Percentiles rank a stretch among this genome's conserved stretches.
phyloP scores from a whole-genome alignment of 805 yeast species.

The Torulaspora quercuum region DNA sequence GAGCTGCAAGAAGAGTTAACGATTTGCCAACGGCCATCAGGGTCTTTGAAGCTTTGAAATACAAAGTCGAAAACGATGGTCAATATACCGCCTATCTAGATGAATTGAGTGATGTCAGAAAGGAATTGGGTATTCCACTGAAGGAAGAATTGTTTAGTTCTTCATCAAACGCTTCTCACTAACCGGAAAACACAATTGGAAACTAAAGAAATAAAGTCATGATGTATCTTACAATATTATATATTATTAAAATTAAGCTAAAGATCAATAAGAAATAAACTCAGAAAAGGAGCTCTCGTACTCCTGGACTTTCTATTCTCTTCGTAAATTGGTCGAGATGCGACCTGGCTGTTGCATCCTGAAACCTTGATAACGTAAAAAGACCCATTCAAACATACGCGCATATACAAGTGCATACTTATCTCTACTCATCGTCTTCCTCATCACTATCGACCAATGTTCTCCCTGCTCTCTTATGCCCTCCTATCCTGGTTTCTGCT shows the following conservation, averaged over 20 bases:
- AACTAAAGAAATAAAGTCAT: constrained; percentile 2
- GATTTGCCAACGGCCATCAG: constrained; percentile 98
- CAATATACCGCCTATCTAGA: constrained; percentile 96
- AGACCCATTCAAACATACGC: too few relatives aligned
- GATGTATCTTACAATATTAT: constrained; percentile 6
- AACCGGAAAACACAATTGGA: not conserved
- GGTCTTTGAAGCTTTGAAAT: constrained; percentile 94
- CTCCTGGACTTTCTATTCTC: too few relatives aligned
- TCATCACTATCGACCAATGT: constrained; percentile 26
- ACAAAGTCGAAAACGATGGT: constrained; percentile 90
- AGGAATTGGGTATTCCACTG: constrained; percentile 88
- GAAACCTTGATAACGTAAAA: too few relatives aligned
- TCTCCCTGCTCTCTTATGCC: constrained; percentile 21
- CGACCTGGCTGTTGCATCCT: too few relatives aligned
- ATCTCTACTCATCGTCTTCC: constrained; percentile 17
- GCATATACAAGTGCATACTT: constrained; percentile 6
- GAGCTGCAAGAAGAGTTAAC: constrained; percentile 98
- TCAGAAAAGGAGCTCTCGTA: too few relatives aligned
- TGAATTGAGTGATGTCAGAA: constrained; percentile 86
- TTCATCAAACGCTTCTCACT: constrained; percentile 15
- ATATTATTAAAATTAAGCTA: constrained; percentile 4
- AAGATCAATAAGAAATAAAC: constrained; percentile 2
- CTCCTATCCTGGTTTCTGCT: constrained; percentile 17
- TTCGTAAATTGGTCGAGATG: too few relatives aligned
- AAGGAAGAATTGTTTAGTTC: constrained; percentile 74